Conservation (phyloP, 805 yeast genomes). For the Saccharomyces kudriavzevii region DNA sequence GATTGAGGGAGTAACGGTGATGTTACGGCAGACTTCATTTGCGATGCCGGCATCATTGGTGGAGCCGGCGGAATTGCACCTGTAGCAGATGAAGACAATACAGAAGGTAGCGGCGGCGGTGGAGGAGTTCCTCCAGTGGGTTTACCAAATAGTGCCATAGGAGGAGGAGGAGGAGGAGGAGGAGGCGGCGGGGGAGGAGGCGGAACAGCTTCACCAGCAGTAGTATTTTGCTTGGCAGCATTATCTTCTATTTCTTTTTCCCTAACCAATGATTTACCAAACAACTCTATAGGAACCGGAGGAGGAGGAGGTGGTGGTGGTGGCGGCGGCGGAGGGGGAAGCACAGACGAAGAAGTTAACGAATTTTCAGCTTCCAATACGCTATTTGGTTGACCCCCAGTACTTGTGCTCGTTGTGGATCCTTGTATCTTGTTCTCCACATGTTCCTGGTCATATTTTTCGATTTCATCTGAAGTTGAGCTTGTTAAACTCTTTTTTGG, state of each 20-base stretch:
- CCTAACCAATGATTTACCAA: neutral
- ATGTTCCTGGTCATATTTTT: neutral
- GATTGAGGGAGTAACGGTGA: constrained; percentile 32
- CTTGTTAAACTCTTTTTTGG: neutral
- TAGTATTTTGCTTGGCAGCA: neutral
- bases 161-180: constrained; percentile 14
- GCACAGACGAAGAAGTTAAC: neutral
- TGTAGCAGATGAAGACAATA: constrained; percentile 23
- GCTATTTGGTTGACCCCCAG: neutral
- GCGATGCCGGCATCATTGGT: constrained; percentile 10
- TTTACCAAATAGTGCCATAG: constrained; percentile 6
- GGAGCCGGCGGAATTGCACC: constrained; percentile 35
- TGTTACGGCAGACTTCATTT: constrained; percentile 12
- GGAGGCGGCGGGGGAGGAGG: constrained; percentile 21
- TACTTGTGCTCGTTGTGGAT: neutral
- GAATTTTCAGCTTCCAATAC: neutral
- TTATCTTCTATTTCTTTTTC: neutral
- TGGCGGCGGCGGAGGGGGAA: constrained; percentile 3
- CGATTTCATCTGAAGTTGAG: neutral
- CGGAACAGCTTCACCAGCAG: constrained; percentile 21
- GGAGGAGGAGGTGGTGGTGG: constrained; percentile 10
- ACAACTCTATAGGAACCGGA: neutral
- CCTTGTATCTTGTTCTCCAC: neutral
- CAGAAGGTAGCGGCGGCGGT: constrained; percentile 33
- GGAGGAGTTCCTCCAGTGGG: constrained; percentile 10